phyloP scores from a whole-genome alignment of 2,329 filamentous ascomycete genomes.

The Talaromyces albobiverticillius region DNA sequence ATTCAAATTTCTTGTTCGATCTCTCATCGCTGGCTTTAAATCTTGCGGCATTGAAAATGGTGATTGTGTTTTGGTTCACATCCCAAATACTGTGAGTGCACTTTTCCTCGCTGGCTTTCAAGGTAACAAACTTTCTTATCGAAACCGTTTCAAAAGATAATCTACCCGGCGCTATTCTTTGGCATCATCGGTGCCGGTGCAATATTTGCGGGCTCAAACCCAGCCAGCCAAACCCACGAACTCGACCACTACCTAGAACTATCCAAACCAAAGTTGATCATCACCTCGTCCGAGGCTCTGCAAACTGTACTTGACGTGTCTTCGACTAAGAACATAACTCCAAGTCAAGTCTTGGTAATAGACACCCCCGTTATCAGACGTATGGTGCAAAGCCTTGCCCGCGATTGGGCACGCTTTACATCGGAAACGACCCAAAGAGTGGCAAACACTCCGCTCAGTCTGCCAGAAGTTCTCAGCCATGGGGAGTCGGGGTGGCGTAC shows the following conservation, averaged over 20 bases:
- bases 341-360: not conserved
- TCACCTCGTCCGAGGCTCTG: slow-evolving; percentile 41
- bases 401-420: not conserved
- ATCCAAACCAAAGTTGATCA: slow-evolving; percentile 45
- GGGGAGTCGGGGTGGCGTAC: slow-evolving; percentile 49
- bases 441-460: not conserved
- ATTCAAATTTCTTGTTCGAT: slow-evolving; percentile 32
- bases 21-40: slow-evolving; percentile 38
- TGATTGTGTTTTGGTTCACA: slow-evolving; percentile 43
- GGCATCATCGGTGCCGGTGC: slow-evolving; percentile 45
- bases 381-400: not conserved
- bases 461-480: slow-evolving; percentile 38
- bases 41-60: slow-evolving; percentile 36
- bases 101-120: too few species aligned
- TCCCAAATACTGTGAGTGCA: slow-evolving; percentile 39
- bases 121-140: too few species aligned
- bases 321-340: not conserved
- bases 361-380: not conserved
- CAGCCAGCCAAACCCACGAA: slow-evolving; percentile 45
- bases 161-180: slow-evolving; percentile 37
- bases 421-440: not conserved
- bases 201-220: slow-evolving; percentile 50
- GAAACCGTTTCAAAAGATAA: slow-evolving; percentile 22
- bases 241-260: slow-evolving; percentile 45
- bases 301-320: not conserved